Evolutionary conservation across 208 protist genomes (phyloP).

Genomic region (Acanthamoeba rhysodes): DNA sequence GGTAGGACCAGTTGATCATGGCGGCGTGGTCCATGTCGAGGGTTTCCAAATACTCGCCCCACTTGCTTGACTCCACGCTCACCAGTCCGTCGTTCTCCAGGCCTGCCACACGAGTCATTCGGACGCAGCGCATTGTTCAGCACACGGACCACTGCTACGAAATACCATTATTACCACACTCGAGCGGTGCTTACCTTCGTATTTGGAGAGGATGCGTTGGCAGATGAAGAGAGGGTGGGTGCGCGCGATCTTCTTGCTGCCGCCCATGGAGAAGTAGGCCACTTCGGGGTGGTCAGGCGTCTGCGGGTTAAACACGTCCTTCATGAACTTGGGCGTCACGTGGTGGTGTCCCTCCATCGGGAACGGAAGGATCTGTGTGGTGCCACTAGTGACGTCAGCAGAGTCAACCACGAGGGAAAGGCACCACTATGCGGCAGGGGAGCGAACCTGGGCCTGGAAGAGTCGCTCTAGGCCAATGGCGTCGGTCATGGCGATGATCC

Average conservation of each 20-base stretch:
- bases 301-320: slow-evolving; percentile 33
- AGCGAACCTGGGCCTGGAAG: neutral
- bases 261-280: slow-evolving; percentile 52
- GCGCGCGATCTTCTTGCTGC: neutral
- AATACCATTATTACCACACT: too few relatives aligned
- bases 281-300: slow-evolving; percentile 5
- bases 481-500: slow-evolving; percentile 22
- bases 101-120: neutral
- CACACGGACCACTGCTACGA: too few relatives aligned
- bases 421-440: too few relatives aligned
- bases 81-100: slow-evolving; percentile 26
- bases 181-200: neutral
- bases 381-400: too few relatives aligned
- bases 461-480: slow-evolving; percentile 1
- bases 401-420: too few relatives aligned
- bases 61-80: slow-evolving; percentile 23
- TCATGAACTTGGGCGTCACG: slow-evolving; percentile 16
- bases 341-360: slow-evolving; percentile 34
- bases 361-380: slow-evolving; percentile 19
- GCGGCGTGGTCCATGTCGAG: slow-evolving; percentile 32
- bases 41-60: slow-evolving; percentile 37
- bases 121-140: too few relatives aligned
- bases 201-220: slow-evolving; percentile 26
- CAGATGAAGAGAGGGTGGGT: slow-evolving; percentile 19
- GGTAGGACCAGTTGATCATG: slow-evolving; percentile 51